These are phyloP conservation scores for Fallopia convolvulus DNA, from an alignment of 148 eudicot genomes.

Conservation along the genomic window DNA sequence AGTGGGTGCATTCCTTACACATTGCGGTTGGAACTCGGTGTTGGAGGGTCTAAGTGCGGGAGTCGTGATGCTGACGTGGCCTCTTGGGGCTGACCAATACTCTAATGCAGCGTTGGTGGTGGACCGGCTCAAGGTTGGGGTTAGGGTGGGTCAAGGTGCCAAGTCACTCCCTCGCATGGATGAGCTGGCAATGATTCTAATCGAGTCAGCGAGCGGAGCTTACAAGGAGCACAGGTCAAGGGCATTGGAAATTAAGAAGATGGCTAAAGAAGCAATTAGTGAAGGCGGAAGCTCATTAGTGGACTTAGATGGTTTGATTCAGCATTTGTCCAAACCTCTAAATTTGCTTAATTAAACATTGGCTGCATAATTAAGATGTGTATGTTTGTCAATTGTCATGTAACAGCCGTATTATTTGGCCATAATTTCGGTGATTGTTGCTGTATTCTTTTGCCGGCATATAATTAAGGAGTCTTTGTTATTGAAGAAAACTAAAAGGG, in stretches of 20 bases:
- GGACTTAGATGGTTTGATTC: neutral
- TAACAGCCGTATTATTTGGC: too few relatives aligned
- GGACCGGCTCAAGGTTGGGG: constrained; percentile 36
- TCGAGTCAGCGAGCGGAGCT: constrained; percentile 25
- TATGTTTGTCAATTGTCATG: too few relatives aligned
- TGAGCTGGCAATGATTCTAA: constrained; percentile 30
- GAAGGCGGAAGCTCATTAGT: neutral
- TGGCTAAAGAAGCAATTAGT: neutral
- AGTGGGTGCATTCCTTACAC: constrained; percentile 55
- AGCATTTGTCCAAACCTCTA: neutral
- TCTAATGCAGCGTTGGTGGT: constrained; percentile 40
- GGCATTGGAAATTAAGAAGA: neutral
- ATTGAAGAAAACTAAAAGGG: too few relatives aligned
- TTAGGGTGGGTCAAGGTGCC: constrained; percentile 32
- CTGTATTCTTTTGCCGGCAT: too few relatives aligned
- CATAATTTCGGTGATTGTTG: too few relatives aligned
- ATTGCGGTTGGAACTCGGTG: constrained; percentile 85
- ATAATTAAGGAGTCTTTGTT: too few relatives aligned
- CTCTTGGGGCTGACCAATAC: constrained; percentile 63
- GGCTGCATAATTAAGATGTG: too few relatives aligned
- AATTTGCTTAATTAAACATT: neutral
- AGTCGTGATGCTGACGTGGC: constrained; percentile 58
- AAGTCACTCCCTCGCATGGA: constrained; percentile 38
- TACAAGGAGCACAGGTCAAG: neutral
- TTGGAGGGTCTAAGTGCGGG: constrained; percentile 55